Conservation (phyloP, 352 stramenopile species). For the Hyaloperonospora arabidopsidis region DNA sequence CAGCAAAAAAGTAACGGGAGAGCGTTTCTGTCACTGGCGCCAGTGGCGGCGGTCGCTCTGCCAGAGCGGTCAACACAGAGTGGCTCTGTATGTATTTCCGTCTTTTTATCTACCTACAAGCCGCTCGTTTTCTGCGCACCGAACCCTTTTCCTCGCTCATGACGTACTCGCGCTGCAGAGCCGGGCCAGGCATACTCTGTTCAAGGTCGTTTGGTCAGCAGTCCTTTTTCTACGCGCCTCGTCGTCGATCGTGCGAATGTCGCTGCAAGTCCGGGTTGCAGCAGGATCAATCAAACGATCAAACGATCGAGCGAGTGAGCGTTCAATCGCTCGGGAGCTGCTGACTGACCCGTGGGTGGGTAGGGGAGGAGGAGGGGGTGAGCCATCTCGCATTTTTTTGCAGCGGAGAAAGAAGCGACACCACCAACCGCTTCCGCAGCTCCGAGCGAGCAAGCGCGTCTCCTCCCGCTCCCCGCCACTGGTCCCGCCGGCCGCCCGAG, state of each 20-base stretch:
- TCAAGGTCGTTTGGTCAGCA: slow-evolving; percentile 2
- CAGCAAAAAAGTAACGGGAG: no score
- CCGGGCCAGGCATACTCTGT: slow-evolving; percentile 9
- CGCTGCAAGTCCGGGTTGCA: slow-evolving; percentile 24
- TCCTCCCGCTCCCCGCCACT: no score
- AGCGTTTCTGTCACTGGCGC: neutral
- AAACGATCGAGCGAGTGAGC: slow-evolving; percentile 14
- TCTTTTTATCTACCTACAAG: no score
- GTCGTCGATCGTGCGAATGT: slow-evolving; percentile 25
- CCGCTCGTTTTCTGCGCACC: slow-evolving; percentile 12
- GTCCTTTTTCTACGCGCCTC: slow-evolving; percentile 1
- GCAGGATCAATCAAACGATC: slow-evolving; percentile 7
- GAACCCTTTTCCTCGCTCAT: slow-evolving; percentile 11
- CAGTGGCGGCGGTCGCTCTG: slow-evolving; percentile 11
- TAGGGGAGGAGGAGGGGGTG: slow-evolving; percentile 9
- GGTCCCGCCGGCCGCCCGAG: no score
- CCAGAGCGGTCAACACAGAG: neutral
- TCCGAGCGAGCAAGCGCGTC: no score
- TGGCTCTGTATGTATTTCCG: no score
- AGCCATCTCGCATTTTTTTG: slow-evolving; percentile 26
- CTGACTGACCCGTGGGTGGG: slow-evolving; percentile 8
- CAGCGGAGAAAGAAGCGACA: slow-evolving; percentile 12
- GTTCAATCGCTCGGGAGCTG: slow-evolving; percentile 9
- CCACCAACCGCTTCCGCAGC: no score
- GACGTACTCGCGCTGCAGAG: slow-evolving; percentile 13